Conservation (phyloP, 305 asterid species). For the Fraxinus paxiana region DNA sequence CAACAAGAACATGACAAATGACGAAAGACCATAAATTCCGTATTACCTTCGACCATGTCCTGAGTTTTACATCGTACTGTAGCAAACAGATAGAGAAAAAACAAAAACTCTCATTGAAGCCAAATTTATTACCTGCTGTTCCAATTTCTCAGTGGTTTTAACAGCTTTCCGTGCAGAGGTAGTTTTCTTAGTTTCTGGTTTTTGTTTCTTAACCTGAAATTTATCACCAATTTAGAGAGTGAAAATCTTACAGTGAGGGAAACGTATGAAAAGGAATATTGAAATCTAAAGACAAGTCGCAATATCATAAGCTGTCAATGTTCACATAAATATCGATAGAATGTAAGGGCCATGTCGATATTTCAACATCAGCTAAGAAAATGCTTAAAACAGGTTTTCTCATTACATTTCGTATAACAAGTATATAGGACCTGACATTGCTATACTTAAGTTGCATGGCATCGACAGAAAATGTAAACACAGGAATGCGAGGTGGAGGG, state of each 20-base stretch:
- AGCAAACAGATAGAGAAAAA: slow-evolving; percentile 7
- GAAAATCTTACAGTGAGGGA: neutral
- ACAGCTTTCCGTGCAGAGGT: slow-evolving; percentile 27
- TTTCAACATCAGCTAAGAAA: neutral
- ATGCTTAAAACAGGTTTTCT: neutral
- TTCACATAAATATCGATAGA: neutral
- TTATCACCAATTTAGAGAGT: slow-evolving; percentile 1
- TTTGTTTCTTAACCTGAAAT: slow-evolving; percentile 43
- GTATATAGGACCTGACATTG: neutral
- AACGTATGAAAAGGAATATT: neutral
- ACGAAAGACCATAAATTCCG: neutral
- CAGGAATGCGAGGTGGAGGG: neutral
- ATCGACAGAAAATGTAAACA: neutral
- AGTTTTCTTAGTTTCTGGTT: slow-evolving; percentile 26
- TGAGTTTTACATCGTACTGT: neutral
- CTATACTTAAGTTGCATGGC: neutral
- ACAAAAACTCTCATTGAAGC: neutral
- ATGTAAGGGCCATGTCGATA: neutral
- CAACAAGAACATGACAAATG: neutral
- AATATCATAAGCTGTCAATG: neutral
- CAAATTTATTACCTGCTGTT: slow-evolving; percentile 20
- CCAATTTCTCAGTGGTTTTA: slow-evolving; percentile 28
- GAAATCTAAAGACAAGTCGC: neutral
- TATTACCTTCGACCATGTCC: neutral
- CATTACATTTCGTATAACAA: neutral